Conservation (phyloP, 345 rosid species). For the Barbarea vulgaris region DNA sequence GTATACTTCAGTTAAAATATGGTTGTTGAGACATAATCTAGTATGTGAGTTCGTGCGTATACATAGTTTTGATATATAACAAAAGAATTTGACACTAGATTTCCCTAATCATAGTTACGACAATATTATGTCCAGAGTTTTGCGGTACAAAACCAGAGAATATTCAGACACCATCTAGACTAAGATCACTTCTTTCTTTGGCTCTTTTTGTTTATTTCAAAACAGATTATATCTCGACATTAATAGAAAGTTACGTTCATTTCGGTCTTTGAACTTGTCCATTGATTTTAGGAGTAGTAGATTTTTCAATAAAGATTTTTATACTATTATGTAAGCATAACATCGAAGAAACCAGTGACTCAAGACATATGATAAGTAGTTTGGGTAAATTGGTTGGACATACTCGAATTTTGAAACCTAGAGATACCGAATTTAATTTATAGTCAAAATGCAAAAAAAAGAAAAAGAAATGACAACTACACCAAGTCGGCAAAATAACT, state of each 20-base stretch:
- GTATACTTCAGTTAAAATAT: slow-evolving; percentile 19
- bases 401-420: neutral
- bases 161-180: slow-evolving; percentile 16
- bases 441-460: neutral
- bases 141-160: slow-evolving; percentile 12
- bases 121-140: neutral
- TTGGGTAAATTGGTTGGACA: neutral
- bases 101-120: slow-evolving; percentile 28
- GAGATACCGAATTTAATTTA: neutral
- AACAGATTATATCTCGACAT: neutral
- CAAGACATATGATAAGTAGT: neutral
- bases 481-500: neutral
- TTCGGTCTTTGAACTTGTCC: neutral
- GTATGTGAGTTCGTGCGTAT: neutral
- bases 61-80: neutral
- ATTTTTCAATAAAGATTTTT: neutral
- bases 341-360: neutral
- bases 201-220: neutral
- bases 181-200: neutral
- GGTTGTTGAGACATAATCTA: slow-evolving; percentile 38
- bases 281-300: neutral
- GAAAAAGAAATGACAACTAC: neutral
- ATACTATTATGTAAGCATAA: neutral
- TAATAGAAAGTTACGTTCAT: neutral
- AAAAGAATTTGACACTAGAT: slow-evolving; percentile 1